Evolutionary conservation across 495 filamentous ascomycete genomes (phyloP), one percentile per base, ranked within the genome.

Genomic region (Niebla homalea): DNA sequence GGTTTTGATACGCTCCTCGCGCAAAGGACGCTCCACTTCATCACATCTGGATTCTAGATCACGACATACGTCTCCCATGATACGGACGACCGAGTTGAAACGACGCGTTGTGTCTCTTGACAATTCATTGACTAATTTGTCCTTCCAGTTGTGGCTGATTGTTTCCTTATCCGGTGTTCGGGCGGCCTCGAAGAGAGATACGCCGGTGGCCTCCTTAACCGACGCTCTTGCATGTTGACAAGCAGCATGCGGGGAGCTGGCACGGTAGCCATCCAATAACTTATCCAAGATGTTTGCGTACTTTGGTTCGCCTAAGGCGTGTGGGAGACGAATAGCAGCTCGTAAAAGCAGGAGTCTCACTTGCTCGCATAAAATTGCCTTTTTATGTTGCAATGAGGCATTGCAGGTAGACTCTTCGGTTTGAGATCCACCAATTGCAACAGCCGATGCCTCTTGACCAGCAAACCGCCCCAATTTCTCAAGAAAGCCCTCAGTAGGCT

Each of bases 11-110:
- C 69, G 65, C 35, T 71, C 70, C 14, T 59, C 60, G 16, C 63
- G 64, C 7, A 79, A 55, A 5, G 76, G 77, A 12, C 56, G 61
- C 59, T 79, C 76, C 2, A 67, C 61, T 25, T 66, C 63, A 12
- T 65, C 61, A 48, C 77, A 80, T 16, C 78, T 68, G 43, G 64
- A 62, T 50, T 81, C 78, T 5, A 80, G 64, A 41, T 80, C 74
- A 16, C 66, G 64, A 53, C 77, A 80, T 16, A 72, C 63, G 15
- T 70, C 64, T 38, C 70, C 70, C 6, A 80, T 63, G 35, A 67
- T 70, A 20, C 65, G 64, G 20, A 78, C 60, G 22, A 77, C 59
- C 21, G 51, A 56, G 14, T 73, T 61, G 12, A 71, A 64, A 20
- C 66, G 64, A 21, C 57, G 50, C 2, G 57, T 55, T 8, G 69